Base-by-base conservation (phyloP, 441 rosid genomes). In the Gossypium trilobum region DNA sequence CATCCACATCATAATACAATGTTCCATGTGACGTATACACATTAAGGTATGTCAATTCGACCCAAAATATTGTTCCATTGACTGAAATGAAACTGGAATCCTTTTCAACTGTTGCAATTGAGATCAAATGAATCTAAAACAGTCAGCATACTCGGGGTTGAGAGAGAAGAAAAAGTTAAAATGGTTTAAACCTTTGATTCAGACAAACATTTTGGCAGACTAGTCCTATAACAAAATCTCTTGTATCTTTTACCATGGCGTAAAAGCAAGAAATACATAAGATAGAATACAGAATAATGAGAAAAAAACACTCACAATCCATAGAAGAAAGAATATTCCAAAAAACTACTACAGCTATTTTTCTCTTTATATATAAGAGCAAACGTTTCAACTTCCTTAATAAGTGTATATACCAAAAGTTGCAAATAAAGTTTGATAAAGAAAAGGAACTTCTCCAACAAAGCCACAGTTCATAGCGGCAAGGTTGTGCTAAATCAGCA, bases 81-180 rank as follows among this genome's bases (percentile, higher is more conserved):
- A 85, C 25, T 63, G 51, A 78, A 84, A 87, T 3, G 80, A 29
- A 19, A 60, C 54, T 0, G 89, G 86, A 75, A 87, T 84, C 56
- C 44, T 74, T 4, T 69, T 61, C 70, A 84, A 85, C 91, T 85
- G 42, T 33, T 33, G 9, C 42, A 33, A 33, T 33, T 33, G 42
- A 9, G 23, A 27, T 50, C 8, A 48, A 5, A 16, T 68, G 54
- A 46, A 13, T 25, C 42, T 44, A 52, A 2, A n/a, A 16, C 42
- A 27, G 33, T 44, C 5, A 14, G 33, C 9, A 33, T 33, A 33
- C 42, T 33, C 5, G 2, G 42, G 42, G 9, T 33, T 33, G 10
- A 33, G 9, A 33, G 10, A 33, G 42, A 33, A 33, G 42, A 33
- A 33, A 62, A 3, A 17, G 51, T 10, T 10, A 50, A 7, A 50